Percentiles rank a stretch among this genome's conserved stretches.
These are phyloP conservation scores for Podochytrium sp. DNA, from an alignment of 192 early-diverging fungal species.

Conservation along the genomic window DNA sequence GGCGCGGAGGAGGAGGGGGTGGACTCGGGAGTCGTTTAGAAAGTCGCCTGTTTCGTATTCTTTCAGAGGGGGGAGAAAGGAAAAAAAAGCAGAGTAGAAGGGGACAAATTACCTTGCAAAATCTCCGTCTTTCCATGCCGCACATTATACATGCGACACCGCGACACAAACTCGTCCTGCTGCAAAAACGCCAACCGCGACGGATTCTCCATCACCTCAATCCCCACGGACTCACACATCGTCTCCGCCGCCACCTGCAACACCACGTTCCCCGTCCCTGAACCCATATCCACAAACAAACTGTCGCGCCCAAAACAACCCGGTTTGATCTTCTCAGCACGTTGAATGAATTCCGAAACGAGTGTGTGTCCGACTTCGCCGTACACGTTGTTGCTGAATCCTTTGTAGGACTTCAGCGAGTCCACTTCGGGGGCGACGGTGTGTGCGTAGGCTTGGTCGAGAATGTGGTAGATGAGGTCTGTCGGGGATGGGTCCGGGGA, in stretches of 20 bases:
- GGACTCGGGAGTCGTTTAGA: conserved; percentile 71
- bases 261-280: conserved; percentile 96
- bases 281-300: conserved; percentile 88
- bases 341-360: conserved; percentile 80
- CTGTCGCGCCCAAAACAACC: too few species aligned
- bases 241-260: conserved; percentile 92
- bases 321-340: neutral
- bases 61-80: neutral
- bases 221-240: conserved; percentile 79
- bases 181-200: conserved; percentile 78
- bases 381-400: conserved; percentile 94
- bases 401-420: conserved; percentile 77
- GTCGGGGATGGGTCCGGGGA: conserved; percentile 37
- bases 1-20: conserved; percentile 71
- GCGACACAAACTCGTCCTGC: conserved; percentile 79
- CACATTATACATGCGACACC: conserved; percentile 68
- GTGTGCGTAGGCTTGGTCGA: conserved; percentile 88
- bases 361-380: conserved; percentile 89
- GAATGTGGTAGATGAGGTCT: conserved; percentile 79
- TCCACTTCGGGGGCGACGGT: conserved; percentile 79
- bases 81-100: neutral
- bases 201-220: conserved; percentile 91
- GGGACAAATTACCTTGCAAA: neutral
- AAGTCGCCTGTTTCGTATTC: conserved; percentile 75
- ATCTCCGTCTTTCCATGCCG: conserved; percentile 55